These are phyloP conservation scores for Trichoderma sp. DNA, from an alignment of 2,329 filamentous ascomycete genomes.

Conservation along the genomic window DNA sequence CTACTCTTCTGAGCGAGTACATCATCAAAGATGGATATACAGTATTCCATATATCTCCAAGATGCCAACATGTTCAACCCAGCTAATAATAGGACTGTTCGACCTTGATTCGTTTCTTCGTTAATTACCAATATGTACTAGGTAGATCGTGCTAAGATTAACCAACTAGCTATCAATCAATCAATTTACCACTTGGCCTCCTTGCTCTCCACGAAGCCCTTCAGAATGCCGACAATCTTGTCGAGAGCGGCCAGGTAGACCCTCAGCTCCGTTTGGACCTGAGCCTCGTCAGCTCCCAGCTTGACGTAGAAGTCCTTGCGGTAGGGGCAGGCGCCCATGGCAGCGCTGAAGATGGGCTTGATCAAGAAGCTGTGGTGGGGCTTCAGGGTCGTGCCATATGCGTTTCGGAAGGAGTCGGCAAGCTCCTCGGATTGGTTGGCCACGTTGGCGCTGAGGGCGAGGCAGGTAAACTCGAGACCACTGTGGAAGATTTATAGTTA, in stretches of 20 bases:
- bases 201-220: constrained; percentile 59
- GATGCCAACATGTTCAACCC: constrained; percentile 13
- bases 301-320: constrained; percentile 91
- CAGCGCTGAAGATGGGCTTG: constrained; percentile 89
- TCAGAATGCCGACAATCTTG: constrained; percentile 76
- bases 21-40: neutral
- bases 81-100: constrained; percentile 17
- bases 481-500: constrained; percentile 49
- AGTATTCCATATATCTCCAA: neutral
- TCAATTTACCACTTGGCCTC: constrained; percentile 60
- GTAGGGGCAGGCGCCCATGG: constrained; percentile 93
- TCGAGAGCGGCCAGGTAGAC: constrained; percentile 78
- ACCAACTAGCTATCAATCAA: neutral
- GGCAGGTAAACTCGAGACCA: constrained; percentile 90
- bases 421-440: constrained; percentile 73
- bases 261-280: constrained; percentile 67
- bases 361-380: constrained; percentile 86
- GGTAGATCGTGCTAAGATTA: constrained; percentile 8
- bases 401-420: constrained; percentile 79
- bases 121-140: constrained; percentile 23
- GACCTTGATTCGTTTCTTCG: constrained; percentile 11
- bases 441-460: constrained; percentile 79
- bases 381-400: constrained; percentile 87
- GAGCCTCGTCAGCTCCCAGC: constrained; percentile 68
- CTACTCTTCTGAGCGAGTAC: neutral